Conservation (phyloP, 495 filamentous ascomycete species). For the Aspergillus olivimuriae region DNA sequence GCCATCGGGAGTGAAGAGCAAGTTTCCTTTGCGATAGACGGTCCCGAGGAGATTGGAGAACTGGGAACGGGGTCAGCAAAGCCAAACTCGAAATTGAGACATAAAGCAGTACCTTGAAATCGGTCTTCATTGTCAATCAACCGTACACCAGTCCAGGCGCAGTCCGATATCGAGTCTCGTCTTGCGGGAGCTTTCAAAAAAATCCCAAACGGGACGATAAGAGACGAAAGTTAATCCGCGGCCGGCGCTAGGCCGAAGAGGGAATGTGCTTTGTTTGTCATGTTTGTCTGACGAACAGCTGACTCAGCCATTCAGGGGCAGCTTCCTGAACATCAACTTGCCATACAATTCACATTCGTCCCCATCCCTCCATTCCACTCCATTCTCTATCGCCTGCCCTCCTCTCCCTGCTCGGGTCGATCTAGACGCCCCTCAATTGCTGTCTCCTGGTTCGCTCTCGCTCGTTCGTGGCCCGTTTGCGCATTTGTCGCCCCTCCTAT, state of each 20-base stretch:
- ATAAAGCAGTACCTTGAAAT: constrained; percentile 65
- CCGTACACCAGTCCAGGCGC: constrained; percentile 7
- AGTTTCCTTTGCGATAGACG: constrained; percentile 94
- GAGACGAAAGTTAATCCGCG: constrained; percentile 20
- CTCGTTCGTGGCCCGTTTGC: neutral
- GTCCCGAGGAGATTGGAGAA: constrained; percentile 95
- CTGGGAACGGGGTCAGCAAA: constrained; percentile 30
- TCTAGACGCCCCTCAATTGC: constrained; percentile 1
- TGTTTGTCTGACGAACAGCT: constrained; percentile 8
- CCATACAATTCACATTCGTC: too few species aligned
- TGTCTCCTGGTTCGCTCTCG: constrained; percentile 1
- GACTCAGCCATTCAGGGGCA: constrained; percentile 22
- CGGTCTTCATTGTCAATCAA: constrained; percentile 77
- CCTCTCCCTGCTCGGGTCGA: constrained; percentile 4
- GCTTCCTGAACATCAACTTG: too few species aligned
- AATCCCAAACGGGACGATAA: constrained; percentile 18
- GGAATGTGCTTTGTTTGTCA: constrained; percentile 2
- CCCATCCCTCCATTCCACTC: neutral
- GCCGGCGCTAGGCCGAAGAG: constrained; percentile 13
- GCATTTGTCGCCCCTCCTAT: neutral
- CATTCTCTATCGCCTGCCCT: neutral
- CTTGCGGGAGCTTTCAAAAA: constrained; percentile 11
- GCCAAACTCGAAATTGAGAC: neutral
- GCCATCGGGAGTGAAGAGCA: constrained; percentile 95
- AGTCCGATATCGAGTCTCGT: constrained; percentile 1